Evolutionary conservation across 1,284 basidiomycete genomes (phyloP).

Genomic region (Rhodotorula sp.): DNA sequence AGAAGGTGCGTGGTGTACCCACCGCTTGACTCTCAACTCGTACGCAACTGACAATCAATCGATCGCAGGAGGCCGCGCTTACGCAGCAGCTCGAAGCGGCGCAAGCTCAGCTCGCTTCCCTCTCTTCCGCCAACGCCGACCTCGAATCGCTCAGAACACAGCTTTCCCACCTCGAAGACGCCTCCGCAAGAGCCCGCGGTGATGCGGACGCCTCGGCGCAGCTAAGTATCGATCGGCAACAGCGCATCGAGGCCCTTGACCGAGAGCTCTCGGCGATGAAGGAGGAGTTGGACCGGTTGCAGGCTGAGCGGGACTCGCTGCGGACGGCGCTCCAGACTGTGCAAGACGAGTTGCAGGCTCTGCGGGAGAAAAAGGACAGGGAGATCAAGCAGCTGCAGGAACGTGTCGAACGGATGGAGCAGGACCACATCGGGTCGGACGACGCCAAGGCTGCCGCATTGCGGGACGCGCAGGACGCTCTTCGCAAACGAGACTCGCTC

Average conservation of each 20-base stretch:
- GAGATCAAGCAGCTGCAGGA: background rate
- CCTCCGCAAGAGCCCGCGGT: background rate
- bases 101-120: background rate
- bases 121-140: constrained; percentile 8
- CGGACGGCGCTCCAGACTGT: background rate
- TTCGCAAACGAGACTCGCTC: background rate
- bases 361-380: background rate
- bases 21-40: too few relatives aligned
- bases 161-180: constrained; percentile 6
- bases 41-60: background rate
- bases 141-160: constrained; percentile 13
- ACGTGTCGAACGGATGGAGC: background rate
- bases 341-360: background rate
- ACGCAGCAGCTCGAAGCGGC: constrained; percentile 25
- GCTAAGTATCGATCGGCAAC: background rate
- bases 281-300: background rate
- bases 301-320: background rate
- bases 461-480: background rate
- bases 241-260: constrained; percentile 15
- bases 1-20: constrained; percentile 13
- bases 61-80: constrained; percentile 19
- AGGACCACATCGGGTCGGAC: background rate
- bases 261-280: background rate
- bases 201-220: background rate
- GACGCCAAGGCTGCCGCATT: background rate